A percentile compares a stretch with the other conserved stretches of the same genome.
Conservation (phyloP, 495 filamentous ascomycete genomes). For the Aspergillus sclerotioniger region DNA sequence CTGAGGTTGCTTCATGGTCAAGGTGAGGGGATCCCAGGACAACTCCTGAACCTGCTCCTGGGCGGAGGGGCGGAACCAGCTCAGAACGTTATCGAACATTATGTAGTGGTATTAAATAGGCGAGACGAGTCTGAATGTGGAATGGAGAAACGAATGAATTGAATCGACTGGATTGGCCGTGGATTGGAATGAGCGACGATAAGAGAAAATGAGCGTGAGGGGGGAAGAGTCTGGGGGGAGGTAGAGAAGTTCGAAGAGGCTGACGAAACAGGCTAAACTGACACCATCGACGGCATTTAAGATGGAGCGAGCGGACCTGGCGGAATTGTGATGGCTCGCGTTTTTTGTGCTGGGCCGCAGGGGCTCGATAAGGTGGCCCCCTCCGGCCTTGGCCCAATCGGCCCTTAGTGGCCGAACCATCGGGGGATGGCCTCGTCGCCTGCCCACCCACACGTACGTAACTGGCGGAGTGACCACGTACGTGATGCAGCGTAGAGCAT, state of each 20-base stretch:
- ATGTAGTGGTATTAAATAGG: neutral
- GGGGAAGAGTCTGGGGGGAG: neutral
- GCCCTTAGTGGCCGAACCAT: neutral
- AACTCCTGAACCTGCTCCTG: neutral
- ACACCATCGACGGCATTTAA: constrained; percentile 1
- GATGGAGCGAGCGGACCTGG: neutral
- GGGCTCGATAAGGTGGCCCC: neutral
- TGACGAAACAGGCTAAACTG: neutral
- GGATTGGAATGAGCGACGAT: neutral
- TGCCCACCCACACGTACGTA: constrained; percentile 2
- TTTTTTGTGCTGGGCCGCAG: neutral
- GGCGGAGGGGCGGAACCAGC: constrained; percentile 5
- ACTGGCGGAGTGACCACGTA: neutral
- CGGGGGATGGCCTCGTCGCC: neutral
- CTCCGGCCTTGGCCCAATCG: neutral
- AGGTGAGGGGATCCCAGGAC: constrained; percentile 4
- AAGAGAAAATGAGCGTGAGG: neutral
- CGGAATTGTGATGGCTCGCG: neutral
- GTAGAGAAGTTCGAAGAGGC: neutral
- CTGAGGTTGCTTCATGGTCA: constrained; percentile 8
- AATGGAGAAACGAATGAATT: neutral
- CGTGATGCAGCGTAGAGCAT: too few species aligned
- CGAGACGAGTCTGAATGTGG: neutral
- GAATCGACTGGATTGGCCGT: neutral
- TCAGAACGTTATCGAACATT: constrained; percentile 4